Conservation (phyloP, 306 rosid genomes). For the Begonia masoniana region DNA sequence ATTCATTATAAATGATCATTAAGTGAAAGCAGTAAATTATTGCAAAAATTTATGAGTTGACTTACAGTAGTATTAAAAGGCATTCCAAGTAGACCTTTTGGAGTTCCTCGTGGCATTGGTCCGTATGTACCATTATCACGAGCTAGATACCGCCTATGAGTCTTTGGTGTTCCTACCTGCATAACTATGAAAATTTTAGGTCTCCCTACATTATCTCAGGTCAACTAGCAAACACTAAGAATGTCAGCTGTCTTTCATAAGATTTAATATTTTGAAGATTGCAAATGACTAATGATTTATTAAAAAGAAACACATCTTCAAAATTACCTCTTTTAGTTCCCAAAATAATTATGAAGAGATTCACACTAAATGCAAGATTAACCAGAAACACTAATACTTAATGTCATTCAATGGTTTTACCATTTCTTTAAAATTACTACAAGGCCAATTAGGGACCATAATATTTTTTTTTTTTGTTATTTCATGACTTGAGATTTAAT, state of each 20-base stretch:
- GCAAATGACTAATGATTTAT: not conserved
- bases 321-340: too few species aligned
- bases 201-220: not conserved
- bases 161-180: constrained; percentile 93
- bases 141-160: constrained; percentile 79
- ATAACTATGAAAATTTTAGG: not conserved
- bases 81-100: constrained; percentile 91
- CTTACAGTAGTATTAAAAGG: constrained; percentile 94
- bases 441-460: too few species aligned
- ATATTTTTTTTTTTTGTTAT: too few species aligned
- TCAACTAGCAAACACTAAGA: too few species aligned
- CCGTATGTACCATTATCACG: constrained; percentile 84
- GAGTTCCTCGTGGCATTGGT: constrained; percentile 80
- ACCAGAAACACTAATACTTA: too few species aligned
- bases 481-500: too few species aligned
- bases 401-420: too few species aligned
- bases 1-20: constrained; percentile 11
- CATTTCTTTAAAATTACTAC: too few species aligned
- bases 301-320: too few species aligned
- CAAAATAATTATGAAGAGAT: too few species aligned
- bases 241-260: too few species aligned
- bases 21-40: constrained; percentile 8
- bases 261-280: not conserved
- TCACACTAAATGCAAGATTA: too few species aligned
- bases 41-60: constrained; percentile 9